Base-by-base conservation (phyloP, 2,329 filamentous ascomycete genomes). In the Exophiala alcalophila region DNA sequence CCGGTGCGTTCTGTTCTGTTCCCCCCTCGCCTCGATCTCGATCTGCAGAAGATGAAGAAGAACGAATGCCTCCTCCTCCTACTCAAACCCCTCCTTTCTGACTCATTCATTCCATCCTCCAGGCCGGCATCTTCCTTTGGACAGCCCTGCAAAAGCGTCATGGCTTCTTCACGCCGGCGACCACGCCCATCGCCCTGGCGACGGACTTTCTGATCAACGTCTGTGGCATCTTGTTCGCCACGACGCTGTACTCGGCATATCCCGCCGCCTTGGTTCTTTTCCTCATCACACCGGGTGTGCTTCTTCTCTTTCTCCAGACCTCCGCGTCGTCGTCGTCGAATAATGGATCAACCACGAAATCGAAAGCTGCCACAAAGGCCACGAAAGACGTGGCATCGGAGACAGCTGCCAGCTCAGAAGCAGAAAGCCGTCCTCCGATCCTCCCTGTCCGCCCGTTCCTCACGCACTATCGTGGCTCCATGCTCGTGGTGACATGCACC, bases 141-240 rank as follows among this genome's bases (percentile, higher is more conserved):
- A 92, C 90, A 18, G 81, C 84, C 19, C 74, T 98, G 5, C 91
- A 97, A 63, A 80, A 84, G 27, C 83, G 87, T 30, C 80, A 90
- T 57, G 81, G 79, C 26, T 88, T 94, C 67, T 97, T 97, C 72
- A 80, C 76, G 39, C 80, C 83, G 0, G 89, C 90, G 64, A 80
- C 77, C 2, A n/a, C n/a, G n/a, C 62, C 75, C 4, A 66, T 86
- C 14, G 81, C 81, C 44, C 80, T 84, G 52, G 61, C 83, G 28
- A 76, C 86, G 63, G 92, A 98, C 68, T 94, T 94, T 64, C 71
- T 94, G 49, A 81, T 98, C 60, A 94, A 94, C 65, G 83, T 91
- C 52, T 78, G 78, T 50, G 83, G 82, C 42, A 83, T 92, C 50
- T 74, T 98, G 7, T 85, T 94, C 54, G 86, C 89, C 29, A 86